Conservation (phyloP, 257 asterid genomes). For the Petrea volubilis region DNA sequence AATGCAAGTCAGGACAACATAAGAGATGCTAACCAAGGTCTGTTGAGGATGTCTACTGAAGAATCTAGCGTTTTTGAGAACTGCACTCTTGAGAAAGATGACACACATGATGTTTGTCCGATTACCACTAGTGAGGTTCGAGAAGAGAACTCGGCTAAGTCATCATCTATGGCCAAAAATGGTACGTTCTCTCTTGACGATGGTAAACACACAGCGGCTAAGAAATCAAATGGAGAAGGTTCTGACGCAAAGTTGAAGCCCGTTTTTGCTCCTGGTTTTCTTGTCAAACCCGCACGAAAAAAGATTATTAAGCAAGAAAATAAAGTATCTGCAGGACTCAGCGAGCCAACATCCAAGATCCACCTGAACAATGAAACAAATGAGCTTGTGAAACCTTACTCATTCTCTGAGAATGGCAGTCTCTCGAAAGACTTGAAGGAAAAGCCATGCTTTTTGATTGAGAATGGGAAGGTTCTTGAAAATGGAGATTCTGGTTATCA, state of each 20-base stretch:
- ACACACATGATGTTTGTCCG: conserved; percentile 24
- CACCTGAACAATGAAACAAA: conserved; percentile 13
- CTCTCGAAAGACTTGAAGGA: conserved; percentile 9
- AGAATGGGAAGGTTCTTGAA: conserved; percentile 34
- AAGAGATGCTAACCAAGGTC: neutral
- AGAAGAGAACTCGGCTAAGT: conserved; percentile 24
- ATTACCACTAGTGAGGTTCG: conserved; percentile 21
- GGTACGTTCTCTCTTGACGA: neutral
- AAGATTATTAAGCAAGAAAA: conserved; percentile 24
- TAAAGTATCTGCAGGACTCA: conserved; percentile 17
- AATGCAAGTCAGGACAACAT: conserved; percentile 28
- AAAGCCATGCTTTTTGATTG: conserved; percentile 21
- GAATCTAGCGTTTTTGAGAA: conserved; percentile 25
- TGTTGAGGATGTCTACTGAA: conserved; percentile 15
- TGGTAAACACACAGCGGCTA: neutral
- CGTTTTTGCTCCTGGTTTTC: conserved; percentile 63
- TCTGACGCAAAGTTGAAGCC: conserved; percentile 51
- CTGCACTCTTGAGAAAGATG: conserved; percentile 25
- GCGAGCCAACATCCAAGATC: conserved; percentile 13
- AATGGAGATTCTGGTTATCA: conserved; percentile 30
- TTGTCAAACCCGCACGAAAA: conserved; percentile 44
- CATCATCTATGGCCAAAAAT: conserved; percentile 14
- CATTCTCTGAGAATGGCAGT: conserved; percentile 32
- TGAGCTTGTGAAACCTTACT: conserved; percentile 20
- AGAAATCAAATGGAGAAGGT: conserved; percentile 32